phyloP scores from a whole-genome alignment of 192 early-diverging fungal genomes.

The Jimgerdemannia lactiflua region DNA sequence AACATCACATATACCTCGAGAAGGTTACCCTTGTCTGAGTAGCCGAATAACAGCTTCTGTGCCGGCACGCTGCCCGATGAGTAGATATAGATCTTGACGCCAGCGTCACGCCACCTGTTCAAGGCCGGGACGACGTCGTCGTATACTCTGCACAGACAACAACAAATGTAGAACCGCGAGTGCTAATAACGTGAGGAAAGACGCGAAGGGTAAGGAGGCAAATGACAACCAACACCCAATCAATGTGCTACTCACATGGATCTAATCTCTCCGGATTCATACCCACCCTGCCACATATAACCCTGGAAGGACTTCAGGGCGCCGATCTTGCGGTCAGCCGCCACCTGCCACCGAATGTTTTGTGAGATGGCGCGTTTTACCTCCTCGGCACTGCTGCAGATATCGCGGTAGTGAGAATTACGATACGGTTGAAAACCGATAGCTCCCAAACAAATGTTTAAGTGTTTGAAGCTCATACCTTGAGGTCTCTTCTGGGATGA shows the following conservation, averaged over 20 bases:
- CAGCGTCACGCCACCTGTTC: slow-evolving; percentile 58
- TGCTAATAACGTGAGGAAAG: not conserved
- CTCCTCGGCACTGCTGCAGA: slow-evolving; percentile 35
- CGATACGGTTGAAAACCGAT: not conserved
- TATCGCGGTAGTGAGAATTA: not conserved
- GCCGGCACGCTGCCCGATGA: slow-evolving; percentile 93
- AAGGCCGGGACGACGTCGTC: slow-evolving; percentile 84
- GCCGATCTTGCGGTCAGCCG: slow-evolving; percentile 83
- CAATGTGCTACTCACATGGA: slow-evolving; percentile 58
- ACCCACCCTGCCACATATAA: slow-evolving; percentile 94
- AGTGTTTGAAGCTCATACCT: slow-evolving; percentile 20
- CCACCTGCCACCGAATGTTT: slow-evolving; percentile 86
- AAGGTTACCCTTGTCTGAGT: slow-evolving; percentile 77
- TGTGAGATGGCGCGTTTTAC: slow-evolving; percentile 52
- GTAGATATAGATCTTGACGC: slow-evolving; percentile 85
- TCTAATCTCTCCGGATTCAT: slow-evolving; percentile 67
- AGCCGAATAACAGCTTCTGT: slow-evolving; percentile 91
- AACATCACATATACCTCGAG: slow-evolving; percentile 36
- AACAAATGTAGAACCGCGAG: not conserved
- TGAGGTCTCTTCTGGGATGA: slow-evolving; percentile 37
- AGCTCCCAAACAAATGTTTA: not conserved
- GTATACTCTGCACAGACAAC: slow-evolving; percentile 57
- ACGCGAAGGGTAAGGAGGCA: not conserved
- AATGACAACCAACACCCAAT: not conserved
- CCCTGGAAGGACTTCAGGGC: slow-evolving; percentile 91